Conservation (phyloP, 2,329 filamentous ascomycete species). For the Trichoderma hamatum region DNA sequence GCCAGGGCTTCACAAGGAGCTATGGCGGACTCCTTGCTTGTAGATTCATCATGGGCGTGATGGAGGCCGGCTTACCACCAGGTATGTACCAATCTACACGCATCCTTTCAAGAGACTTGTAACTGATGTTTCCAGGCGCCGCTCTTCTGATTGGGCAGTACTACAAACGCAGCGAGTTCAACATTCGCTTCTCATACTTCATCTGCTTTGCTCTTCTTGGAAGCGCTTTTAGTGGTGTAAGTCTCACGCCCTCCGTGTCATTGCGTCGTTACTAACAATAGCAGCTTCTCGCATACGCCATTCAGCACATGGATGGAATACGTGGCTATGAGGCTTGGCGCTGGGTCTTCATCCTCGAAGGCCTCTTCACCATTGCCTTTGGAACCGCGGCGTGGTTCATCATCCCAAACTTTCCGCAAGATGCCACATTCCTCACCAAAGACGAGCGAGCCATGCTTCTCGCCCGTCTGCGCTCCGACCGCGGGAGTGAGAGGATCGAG, state of each 20-base stretch:
- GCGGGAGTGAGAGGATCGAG: background rate
- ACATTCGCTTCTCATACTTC: slow-evolving; percentile 7
- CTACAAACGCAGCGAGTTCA: background rate
- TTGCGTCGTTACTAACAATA: background rate
- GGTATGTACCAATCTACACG: background rate
- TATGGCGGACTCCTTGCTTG: slow-evolving; percentile 4
- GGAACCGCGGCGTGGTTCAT: slow-evolving; percentile 1
- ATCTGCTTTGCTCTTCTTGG: slow-evolving; percentile 11
- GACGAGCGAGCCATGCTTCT: background rate
- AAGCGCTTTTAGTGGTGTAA: slow-evolving; percentile 1
- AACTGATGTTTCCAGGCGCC: slow-evolving; percentile 1
- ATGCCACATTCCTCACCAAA: background rate
- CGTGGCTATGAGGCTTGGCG: slow-evolving; percentile 51
- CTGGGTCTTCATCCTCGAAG: slow-evolving; percentile 56
- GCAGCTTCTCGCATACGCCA: slow-evolving; percentile 50
- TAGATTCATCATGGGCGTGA: slow-evolving; percentile 6
- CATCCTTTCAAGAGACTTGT: background rate
- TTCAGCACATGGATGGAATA: slow-evolving; percentile 50
- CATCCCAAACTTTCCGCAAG: background rate
- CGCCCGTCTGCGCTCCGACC: background rate
- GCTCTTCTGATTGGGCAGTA: slow-evolving; percentile 8
- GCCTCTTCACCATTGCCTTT: slow-evolving; percentile 30
- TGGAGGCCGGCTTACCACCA: background rate
- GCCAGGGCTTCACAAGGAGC: slow-evolving; percentile 4
- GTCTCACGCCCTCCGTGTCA: background rate